These are phyloP conservation scores for Microstegium vimineum DNA, from an alignment of 176 grass and related monocot species.

Conservation along the genomic window DNA sequence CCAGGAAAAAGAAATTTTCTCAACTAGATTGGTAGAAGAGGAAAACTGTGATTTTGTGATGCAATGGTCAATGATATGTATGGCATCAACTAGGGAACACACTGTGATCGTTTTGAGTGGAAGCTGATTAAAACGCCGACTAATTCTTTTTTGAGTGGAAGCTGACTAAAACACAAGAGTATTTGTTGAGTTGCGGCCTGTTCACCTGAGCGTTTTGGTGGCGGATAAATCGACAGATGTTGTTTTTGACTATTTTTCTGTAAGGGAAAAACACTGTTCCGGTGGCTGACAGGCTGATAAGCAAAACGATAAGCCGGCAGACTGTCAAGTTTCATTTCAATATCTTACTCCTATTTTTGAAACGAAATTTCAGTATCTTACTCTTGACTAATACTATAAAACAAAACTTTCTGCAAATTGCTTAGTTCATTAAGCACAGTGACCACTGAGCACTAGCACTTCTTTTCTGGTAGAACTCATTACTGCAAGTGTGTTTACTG, in stretches of 20 bases:
- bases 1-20: neutral
- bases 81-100: neutral
- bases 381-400: neutral
- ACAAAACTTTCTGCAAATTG: neutral
- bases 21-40: too few relatives aligned
- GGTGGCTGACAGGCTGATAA: too few relatives aligned
- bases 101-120: neutral
- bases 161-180: neutral
- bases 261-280: too few relatives aligned
- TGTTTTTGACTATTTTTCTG: too few relatives aligned
- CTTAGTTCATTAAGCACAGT: neutral
- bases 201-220: too few relatives aligned
- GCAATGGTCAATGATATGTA: neutral
- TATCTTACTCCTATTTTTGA: neutral
- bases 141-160: slow-evolving; percentile 12
- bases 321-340: neutral
- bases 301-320: too few relatives aligned
- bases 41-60: neutral
- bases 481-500: too few relatives aligned
- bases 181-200: neutral
- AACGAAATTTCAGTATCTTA: neutral
- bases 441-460: neutral
- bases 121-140: slow-evolving; percentile 7
- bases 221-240: too few relatives aligned
- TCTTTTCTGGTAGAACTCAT: neutral